Base-by-base conservation (phyloP, 495 filamentous ascomycete species). In the Xylaria castorea region DNA sequence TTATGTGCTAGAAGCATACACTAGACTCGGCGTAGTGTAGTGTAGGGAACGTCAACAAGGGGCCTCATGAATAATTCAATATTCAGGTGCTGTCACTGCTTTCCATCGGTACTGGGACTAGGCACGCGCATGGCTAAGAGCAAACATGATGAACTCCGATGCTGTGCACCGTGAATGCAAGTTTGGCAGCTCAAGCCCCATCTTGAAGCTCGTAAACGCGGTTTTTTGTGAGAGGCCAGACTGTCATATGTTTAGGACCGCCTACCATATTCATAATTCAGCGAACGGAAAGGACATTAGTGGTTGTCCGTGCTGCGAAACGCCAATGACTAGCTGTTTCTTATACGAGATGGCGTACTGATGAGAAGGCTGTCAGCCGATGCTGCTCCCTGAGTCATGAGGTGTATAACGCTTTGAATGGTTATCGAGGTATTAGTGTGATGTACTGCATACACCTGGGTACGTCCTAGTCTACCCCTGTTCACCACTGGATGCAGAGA, bases 91-190 rank as follows among this genome's bases (percentile, higher is more conserved):
- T n/a, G 42, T 55, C n/a, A 25, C 34, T 50, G 68, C 53, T 55
- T 65, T 18, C 63, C 42, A 67, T 51, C 70, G 27, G 61, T 50
- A 50, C 62, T 66, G 53, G 70, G 63, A 57, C 67, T 20, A 67
- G 62, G 36, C 63, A 51, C 63, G 63, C 70, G 70, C 63, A 60
- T 66, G 30, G 50, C 57, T 51, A 58, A 58, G 71, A 73, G 73
- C 74, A 76, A 76, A 74, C 73, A 71, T 72, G 64, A 71, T 68
- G 71, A 71, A 71, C 67, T 71, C 78, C 75, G 74, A 78, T 72
- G 78, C 66, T 53, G 78, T 77, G 76, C 65, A 66, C 65, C 78
- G 57, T 76, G 72, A 62, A 73, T 80, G 76, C 76, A 71, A 74
- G 76, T 80, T 76, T 80, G 78, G 74, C 78, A 80, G 76, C 71